These are phyloP conservation scores for Onygena corvina DNA, from an alignment of 2,329 filamentous ascomycete genomes.

Conservation along the genomic window DNA sequence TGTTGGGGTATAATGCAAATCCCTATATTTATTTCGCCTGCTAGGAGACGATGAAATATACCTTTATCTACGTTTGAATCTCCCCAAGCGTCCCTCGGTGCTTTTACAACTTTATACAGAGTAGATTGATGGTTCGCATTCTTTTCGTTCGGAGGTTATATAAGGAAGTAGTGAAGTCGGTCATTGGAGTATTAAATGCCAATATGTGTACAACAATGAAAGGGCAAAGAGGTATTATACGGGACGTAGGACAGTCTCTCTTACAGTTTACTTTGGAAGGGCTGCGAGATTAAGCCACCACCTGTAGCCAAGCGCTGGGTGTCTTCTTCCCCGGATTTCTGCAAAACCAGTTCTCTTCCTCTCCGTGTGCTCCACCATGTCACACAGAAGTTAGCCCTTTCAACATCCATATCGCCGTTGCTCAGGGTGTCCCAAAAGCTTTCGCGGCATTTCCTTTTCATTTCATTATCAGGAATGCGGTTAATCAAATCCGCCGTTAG, in stretches of 20 bases:
- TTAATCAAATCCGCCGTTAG: slow-evolving; percentile 57
- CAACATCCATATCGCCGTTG: slow-evolving; percentile 77
- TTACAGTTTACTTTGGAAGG: neutral
- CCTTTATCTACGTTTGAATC: no score
- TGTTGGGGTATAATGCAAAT: slow-evolving; percentile 8
- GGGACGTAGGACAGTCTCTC: neutral
- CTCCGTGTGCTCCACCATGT: slow-evolving; percentile 70
- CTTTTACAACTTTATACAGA: no score
- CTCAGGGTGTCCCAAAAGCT: slow-evolving; percentile 70
- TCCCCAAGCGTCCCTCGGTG: no score
- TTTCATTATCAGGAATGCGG: slow-evolving; percentile 46
- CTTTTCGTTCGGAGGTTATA: no score
- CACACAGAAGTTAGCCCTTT: slow-evolving; percentile 64
- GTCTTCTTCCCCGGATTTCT: slow-evolving; percentile 3
- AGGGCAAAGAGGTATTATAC: no score
- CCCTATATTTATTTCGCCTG: slow-evolving; percentile 7
- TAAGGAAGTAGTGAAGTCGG: no score
- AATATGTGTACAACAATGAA: neutral
- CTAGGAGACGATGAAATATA: neutral
- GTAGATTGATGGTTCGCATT: no score
- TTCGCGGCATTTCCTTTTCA: slow-evolving; percentile 54
- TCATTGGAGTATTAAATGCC: no score
- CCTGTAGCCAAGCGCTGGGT: neutral
- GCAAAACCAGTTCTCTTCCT: slow-evolving; percentile 40
- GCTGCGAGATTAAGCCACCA: neutral